These are phyloP conservation scores for Coprinopsis marcescibilis DNA, from an alignment of 768 basidiomycete species.

Conservation along the genomic window DNA sequence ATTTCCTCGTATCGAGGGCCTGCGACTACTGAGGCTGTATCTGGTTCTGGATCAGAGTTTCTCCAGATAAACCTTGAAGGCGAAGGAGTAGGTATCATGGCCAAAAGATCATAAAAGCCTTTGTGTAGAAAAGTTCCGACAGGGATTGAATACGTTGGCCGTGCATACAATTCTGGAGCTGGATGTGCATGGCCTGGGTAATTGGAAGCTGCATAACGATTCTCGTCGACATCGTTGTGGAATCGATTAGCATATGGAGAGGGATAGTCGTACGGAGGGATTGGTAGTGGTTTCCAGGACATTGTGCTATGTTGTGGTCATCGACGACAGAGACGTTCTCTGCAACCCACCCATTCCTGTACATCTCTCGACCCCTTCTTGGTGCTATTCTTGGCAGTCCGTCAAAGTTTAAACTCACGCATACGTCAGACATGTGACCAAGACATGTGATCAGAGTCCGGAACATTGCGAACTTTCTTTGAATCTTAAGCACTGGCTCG, in stretches of 20 bases:
- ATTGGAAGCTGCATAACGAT: slow-evolving; percentile 7
- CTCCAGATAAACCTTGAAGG: slow-evolving; percentile 65
- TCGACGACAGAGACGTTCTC: neutral
- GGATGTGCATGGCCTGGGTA: slow-evolving; percentile 5
- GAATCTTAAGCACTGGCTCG: too few relatives aligned
- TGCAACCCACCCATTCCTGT: slow-evolving; percentile 6
- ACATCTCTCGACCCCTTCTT: slow-evolving; percentile 2
- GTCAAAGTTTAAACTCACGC: too few relatives aligned
- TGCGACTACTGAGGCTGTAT: slow-evolving; percentile 41
- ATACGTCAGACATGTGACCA: too few relatives aligned
- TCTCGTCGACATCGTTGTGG: neutral
- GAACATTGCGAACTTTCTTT: too few relatives aligned
- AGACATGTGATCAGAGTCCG: too few relatives aligned
- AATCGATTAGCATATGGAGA: neutral
- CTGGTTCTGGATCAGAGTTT: slow-evolving; percentile 25
- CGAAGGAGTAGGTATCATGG: slow-evolving; percentile 69
- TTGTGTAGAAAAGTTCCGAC: slow-evolving; percentile 76
- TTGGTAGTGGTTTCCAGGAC: neutral
- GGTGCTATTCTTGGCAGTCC: too few relatives aligned
- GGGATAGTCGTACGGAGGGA: neutral
- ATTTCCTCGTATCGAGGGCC: slow-evolving; percentile 70
- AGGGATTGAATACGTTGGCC: slow-evolving; percentile 35
- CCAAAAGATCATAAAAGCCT: slow-evolving; percentile 83
- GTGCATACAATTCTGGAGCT: slow-evolving; percentile 7
- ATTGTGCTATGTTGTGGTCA: neutral